These are phyloP conservation scores for Clarireedia monteithiana DNA, from an alignment of 2,329 filamentous ascomycete species.

Conservation along the genomic window DNA sequence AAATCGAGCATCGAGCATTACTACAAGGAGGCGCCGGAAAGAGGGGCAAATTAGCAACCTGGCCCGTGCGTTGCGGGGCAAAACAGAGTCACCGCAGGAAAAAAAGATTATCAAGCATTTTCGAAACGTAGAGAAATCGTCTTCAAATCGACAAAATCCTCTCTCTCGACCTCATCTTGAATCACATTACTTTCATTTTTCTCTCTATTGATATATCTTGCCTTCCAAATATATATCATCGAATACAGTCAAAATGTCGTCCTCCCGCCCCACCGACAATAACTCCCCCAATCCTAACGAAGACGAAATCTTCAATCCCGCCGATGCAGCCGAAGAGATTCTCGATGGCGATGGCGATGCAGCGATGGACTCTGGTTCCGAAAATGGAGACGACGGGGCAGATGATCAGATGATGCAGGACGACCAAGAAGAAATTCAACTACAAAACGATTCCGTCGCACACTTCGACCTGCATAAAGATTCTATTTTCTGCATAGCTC, in stretches of 20 bases:
- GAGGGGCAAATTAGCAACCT: background rate
- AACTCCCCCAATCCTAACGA: conserved; percentile 36
- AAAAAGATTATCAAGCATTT: conserved; percentile 14
- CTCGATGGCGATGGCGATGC: conserved; percentile 56
- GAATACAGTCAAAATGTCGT: conserved; percentile 16
- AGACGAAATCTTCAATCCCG: conserved; percentile 65
- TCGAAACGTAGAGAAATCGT: conserved; percentile 5
- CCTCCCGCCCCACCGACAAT: conserved; percentile 17
- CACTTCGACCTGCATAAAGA: conserved; percentile 89
- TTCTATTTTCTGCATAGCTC: conserved; percentile 89
- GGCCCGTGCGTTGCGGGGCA: conserved; percentile 8
- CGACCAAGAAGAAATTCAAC: conserved; percentile 60
- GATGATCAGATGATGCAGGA: conserved; percentile 39
- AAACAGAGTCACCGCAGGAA: background rate
- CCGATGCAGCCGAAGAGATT: conserved; percentile 74
- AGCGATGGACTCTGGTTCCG: conserved; percentile 71
- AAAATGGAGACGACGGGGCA: conserved; percentile 45
- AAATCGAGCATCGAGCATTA: too few species aligned
- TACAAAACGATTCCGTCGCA: conserved; percentile 87
- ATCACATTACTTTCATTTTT: background rate
- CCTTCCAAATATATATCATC: background rate
- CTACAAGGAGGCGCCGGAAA: background rate
- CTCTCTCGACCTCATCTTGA: too few species aligned
- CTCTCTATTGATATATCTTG: too few species aligned
- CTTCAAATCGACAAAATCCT: background rate